Conservation (phyloP, 345 rosid species). For the Citropsis articulata region DNA sequence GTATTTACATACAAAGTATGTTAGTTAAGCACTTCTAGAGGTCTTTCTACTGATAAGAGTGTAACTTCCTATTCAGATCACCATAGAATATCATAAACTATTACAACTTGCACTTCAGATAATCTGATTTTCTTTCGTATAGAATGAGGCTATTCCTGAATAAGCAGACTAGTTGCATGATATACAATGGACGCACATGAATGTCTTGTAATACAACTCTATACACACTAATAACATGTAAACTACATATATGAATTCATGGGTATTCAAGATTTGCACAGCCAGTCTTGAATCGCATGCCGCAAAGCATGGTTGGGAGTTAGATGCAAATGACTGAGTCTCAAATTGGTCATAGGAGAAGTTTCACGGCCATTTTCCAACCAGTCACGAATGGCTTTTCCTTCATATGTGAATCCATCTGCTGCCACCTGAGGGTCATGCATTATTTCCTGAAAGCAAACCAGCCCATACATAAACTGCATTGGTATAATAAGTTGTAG, state of each 20-base stretch:
- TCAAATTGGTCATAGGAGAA: slow-evolving; percentile 75
- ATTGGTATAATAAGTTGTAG: neutral
- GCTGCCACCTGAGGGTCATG: slow-evolving; percentile 76
- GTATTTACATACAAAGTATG: neutral
- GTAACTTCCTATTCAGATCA: neutral
- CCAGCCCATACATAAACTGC: neutral
- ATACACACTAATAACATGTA: neutral
- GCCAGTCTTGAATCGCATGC: slow-evolving; percentile 77
- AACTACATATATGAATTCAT: neutral
- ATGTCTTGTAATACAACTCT: neutral
- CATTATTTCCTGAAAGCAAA: slow-evolving; percentile 65
- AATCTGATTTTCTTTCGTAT: no score
- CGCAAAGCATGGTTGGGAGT: slow-evolving; percentile 62
- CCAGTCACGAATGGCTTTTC: slow-evolving; percentile 61
- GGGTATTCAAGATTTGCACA: slow-evolving; percentile 43
- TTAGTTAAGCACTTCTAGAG: neutral
- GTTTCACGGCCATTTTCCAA: slow-evolving; percentile 54
- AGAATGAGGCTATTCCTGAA: no score
- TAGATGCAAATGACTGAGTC: slow-evolving; percentile 48
- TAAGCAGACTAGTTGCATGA: neutral
- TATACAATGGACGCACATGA: slow-evolving; percentile 6
- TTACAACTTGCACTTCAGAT: neutral
- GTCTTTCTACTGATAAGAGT: neutral
- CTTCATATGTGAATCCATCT: slow-evolving; percentile 76
- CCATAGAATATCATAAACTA: neutral